A percentile compares a stretch with the other conserved stretches of the same genome.
Conservation (phyloP, 1,139 yeast species). For the Schwanniomyces etchellsii region DNA sequence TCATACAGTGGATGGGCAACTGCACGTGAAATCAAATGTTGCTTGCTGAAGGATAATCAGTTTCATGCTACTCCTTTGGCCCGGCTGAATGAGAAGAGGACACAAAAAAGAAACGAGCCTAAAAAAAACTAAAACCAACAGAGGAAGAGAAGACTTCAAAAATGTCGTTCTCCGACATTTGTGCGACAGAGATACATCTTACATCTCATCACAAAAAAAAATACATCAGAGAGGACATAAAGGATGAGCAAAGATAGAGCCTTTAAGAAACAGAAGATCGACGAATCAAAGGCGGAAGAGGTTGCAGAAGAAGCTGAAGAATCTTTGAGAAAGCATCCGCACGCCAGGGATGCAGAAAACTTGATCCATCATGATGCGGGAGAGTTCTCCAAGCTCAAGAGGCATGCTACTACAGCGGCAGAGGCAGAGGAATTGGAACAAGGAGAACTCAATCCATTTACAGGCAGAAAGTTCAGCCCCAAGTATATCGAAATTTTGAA, state of each 20-base stretch:
- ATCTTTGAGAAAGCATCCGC: conserved; percentile 31
- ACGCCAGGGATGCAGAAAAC: conserved; percentile 10
- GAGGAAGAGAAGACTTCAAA: too few relatives aligned
- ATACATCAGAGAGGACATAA: neutral
- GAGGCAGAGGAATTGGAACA: conserved; percentile 65
- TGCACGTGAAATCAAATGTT: too few relatives aligned
- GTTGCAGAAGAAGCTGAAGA: conserved; percentile 42
- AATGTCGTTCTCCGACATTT: too few relatives aligned
- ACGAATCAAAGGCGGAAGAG: conserved; percentile 15
- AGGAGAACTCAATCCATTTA: conserved; percentile 70
- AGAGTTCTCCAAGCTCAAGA: conserved; percentile 47
- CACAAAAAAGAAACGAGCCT: too few relatives aligned
- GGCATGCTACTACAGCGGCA: conserved; percentile 69
- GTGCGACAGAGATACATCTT: too few relatives aligned
- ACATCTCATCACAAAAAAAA: neutral
- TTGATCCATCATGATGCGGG: conserved; percentile 41
- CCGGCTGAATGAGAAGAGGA: too few relatives aligned
- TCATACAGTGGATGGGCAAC: too few relatives aligned
- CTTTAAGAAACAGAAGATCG: conserved; percentile 13
- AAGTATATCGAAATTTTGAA: conserved; percentile 74
- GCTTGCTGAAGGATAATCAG: too few relatives aligned
- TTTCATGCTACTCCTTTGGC: too few relatives aligned
- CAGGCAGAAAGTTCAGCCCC: conserved; percentile 54
- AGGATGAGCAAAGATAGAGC: conserved; percentile 13
- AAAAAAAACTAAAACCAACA: too few relatives aligned